These are phyloP conservation scores for Argentina anserina DNA, from an alignment of 306 rosid genomes.

Conservation along the genomic window DNA sequence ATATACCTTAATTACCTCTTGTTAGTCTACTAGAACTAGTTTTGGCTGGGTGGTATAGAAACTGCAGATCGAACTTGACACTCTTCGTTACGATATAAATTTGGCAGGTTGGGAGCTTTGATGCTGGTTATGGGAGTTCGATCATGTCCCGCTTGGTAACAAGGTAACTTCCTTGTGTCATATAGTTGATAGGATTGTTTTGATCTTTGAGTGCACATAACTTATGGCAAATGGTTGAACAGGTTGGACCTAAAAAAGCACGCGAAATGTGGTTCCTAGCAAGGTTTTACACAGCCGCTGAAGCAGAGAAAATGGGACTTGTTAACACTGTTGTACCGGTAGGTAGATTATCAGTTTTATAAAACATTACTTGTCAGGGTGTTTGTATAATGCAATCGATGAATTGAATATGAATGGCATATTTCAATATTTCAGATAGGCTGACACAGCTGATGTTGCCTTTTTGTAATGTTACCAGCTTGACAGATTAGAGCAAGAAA, in stretches of 20 bases:
- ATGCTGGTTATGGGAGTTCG: conserved; percentile 97
- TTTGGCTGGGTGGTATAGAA: neutral
- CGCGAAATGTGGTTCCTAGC: conserved; percentile 89
- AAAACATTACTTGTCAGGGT: neutral
- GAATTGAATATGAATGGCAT: neutral
- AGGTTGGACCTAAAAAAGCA: conserved; percentile 91
- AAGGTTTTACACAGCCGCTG: conserved; percentile 75
- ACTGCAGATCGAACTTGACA: neutral
- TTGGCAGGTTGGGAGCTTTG: conserved; percentile 90
- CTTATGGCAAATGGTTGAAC: conserved; percentile 14
- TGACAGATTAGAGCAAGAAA: conserved; percentile 72
- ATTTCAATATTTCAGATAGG: neutral
- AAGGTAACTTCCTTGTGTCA: neutral
- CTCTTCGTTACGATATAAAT: neutral
- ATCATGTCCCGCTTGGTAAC: conserved; percentile 90
- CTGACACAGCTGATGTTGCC: neutral
- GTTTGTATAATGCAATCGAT: neutral
- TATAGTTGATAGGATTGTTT: neutral
- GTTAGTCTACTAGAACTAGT: neutral
- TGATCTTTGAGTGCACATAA: neutral
- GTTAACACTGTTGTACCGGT: conserved; percentile 80
- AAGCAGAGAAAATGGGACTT: conserved; percentile 97
- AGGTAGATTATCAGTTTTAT: conserved; percentile 24
- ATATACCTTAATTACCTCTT: neutral
- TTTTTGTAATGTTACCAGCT: conserved; percentile 38